Evolutionary conservation across 1,139 yeast species (phyloP).

Genomic region (Saccharomycopsis phalli): DNA sequence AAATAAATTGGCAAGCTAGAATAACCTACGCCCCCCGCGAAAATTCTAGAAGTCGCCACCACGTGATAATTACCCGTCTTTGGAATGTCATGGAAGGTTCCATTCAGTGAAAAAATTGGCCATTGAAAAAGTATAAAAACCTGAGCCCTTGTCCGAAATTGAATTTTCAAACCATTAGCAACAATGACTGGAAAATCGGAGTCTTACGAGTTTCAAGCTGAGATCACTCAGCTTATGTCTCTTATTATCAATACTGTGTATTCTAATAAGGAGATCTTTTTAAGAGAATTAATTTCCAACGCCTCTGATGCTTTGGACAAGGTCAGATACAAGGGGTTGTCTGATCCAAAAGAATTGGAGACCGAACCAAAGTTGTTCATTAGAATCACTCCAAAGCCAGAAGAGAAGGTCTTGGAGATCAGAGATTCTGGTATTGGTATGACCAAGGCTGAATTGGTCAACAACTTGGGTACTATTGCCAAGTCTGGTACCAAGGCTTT

Average conservation of each 20-base stretch:
- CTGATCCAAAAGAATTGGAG: slow-evolving; percentile 88
- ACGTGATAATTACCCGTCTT: neutral
- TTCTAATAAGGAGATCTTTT: slow-evolving; percentile 98
- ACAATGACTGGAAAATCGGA: slow-evolving; percentile 60
- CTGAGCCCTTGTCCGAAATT: neutral
- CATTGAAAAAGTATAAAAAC: neutral
- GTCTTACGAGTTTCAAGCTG: slow-evolving; percentile 98
- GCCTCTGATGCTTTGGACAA: slow-evolving; percentile 96
- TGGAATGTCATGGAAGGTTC: slow-evolving; percentile 13
- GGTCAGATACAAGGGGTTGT: slow-evolving; percentile 92
- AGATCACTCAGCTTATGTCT: slow-evolving; percentile 99
- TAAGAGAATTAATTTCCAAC: slow-evolving; percentile 97
- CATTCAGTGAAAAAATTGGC: neutral
- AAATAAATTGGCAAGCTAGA: too few relatives aligned
- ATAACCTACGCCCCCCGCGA: too few relatives aligned
- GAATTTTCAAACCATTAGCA: neutral
- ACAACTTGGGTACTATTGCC: slow-evolving; percentile 99
- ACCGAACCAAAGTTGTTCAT: slow-evolving; percentile 94
- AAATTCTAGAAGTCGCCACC: neutral
- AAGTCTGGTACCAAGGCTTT: slow-evolving; percentile 99
- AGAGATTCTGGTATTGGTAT: slow-evolving; percentile 99
- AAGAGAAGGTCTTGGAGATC: slow-evolving; percentile 86
- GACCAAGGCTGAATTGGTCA: slow-evolving; percentile 98
- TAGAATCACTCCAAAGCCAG: slow-evolving; percentile 95
- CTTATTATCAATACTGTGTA: slow-evolving; percentile 99